Base-by-base conservation (phyloP, 257 asterid genomes). In the Striga asiatica region DNA sequence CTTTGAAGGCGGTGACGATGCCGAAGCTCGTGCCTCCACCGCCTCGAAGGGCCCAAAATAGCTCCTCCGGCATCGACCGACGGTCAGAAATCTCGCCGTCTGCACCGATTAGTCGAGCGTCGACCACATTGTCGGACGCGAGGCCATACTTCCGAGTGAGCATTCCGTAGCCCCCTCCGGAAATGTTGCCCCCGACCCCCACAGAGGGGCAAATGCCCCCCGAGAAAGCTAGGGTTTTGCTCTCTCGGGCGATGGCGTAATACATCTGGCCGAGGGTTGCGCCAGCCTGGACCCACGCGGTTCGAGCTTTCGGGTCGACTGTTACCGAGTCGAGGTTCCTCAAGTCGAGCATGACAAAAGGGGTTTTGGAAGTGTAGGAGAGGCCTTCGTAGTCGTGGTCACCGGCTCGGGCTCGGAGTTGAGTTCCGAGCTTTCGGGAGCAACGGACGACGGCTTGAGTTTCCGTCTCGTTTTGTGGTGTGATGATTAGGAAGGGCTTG, bases 111-210 rank as follows among this genome's bases (percentile, higher is more conserved):
- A 74, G 0, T 12, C 50, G 62, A 2, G 74, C 77, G 12, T 70
- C 77, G 4, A 74, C 31, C 48, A 74, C 56, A 19, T 60, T 39
- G 4, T 74, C 74, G 0, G 73, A 20, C 3, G 80, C 72, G 8
- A 74, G 3, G 3, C 59, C 19, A 5, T 66, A 47, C 50, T 32
- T 74, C 0, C 76, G 73, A 0, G 68, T 29, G 58, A 74, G 52
- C 80, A 64, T 74, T 35, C 74, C 69, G 8, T 53, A 74, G n/a
- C 80, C 80, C 8, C 80, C 80, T 8, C 76, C 80, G 10, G 68
- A 66, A 35, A 69, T 19, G 28, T 74, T 75, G 2, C 75, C 79
- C 4, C 80, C 80, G 2, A 66, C 47, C 39, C 76, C 74, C 3
- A 74, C 74, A 0, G 69, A 62, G 0, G 74, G 61, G 66, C 71